Evolutionary conservation across 345 rosid species (phyloP).

Genomic region (Linum usitatissimum): DNA sequence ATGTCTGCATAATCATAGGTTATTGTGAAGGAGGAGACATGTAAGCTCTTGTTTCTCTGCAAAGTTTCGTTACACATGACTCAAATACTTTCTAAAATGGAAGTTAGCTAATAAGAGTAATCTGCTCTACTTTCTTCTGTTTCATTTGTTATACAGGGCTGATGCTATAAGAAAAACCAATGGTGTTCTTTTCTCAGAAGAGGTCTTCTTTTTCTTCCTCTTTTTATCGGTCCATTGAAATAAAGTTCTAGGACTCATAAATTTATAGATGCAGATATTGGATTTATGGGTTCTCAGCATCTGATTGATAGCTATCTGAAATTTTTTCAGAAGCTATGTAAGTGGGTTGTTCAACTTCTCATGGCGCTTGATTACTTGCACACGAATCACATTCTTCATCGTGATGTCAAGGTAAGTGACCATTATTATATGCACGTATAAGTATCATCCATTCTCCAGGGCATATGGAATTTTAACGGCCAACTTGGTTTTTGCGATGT

Average conservation of each 20-base stretch:
- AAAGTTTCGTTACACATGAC: background rate
- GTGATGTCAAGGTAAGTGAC: conserved; percentile 80
- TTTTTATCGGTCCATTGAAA: background rate
- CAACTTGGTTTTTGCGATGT: conserved; percentile 2
- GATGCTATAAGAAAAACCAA: conserved; percentile 89
- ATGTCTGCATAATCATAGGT: conserved; percentile 90
- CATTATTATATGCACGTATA: too few species aligned
- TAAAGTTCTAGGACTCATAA: background rate
- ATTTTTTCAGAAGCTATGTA: conserved; percentile 72
- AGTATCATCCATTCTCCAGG: too few species aligned
- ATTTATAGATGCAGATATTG: too few species aligned
- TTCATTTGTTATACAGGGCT: conserved; percentile 47
- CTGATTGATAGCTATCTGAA: conserved; percentile 3
- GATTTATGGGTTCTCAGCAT: background rate
- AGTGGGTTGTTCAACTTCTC: conserved; percentile 94
- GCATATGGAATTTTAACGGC: background rate
- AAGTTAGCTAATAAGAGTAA: too few species aligned
- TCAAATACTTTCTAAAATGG: too few species aligned
- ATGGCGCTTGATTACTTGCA: conserved; percentile 98
- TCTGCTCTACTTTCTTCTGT: background rate
- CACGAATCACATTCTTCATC: conserved; percentile 89
- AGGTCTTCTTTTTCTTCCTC: conserved; percentile 40
- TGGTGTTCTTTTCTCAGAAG: conserved; percentile 66
- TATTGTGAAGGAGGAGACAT: conserved; percentile 99
- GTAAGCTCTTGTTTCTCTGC: conserved; percentile 41